phyloP scores from a whole-genome alignment of 139 green algal species.

The Haematococcus lacustris region DNA sequence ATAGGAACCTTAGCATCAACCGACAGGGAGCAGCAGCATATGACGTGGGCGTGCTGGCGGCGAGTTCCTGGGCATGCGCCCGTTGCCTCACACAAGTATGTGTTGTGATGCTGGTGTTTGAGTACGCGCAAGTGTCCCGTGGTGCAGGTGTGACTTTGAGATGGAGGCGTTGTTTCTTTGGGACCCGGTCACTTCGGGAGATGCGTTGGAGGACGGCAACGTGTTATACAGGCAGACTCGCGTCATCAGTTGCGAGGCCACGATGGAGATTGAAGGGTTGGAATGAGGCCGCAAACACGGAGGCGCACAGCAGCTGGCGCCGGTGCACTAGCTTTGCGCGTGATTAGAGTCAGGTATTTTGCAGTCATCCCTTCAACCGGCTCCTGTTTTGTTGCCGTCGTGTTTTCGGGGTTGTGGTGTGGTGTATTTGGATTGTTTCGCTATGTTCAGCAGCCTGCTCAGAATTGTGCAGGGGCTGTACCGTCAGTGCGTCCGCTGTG shows the following conservation, averaged over 20 bases:
- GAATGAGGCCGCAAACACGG: no score
- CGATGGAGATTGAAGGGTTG: background rate
- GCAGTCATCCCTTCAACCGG: no score
- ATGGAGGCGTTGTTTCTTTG: background rate
- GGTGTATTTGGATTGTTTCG: no score
- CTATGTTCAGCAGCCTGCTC: no score
- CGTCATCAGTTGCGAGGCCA: background rate
- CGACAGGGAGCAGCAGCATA: background rate
- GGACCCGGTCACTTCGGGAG: background rate
- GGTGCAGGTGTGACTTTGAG: conserved; percentile 1
- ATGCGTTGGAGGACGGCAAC: background rate
- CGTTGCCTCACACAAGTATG: background rate
- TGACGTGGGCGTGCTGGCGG: background rate
- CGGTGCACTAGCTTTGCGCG: no score
- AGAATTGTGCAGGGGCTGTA: no score
- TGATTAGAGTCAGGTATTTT: no score
- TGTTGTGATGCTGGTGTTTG: background rate
- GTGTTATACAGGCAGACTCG: background rate
- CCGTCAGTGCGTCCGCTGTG: no score
- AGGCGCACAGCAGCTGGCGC: no score
- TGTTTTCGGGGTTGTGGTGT: no score
- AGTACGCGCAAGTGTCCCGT: background rate
- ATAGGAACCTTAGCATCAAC: no score
- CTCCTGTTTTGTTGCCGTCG: no score
- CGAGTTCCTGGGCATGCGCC: background rate